Base-by-base conservation (phyloP, 2,329 filamentous ascomycete genomes). In the Samsoniella hepiali region DNA sequence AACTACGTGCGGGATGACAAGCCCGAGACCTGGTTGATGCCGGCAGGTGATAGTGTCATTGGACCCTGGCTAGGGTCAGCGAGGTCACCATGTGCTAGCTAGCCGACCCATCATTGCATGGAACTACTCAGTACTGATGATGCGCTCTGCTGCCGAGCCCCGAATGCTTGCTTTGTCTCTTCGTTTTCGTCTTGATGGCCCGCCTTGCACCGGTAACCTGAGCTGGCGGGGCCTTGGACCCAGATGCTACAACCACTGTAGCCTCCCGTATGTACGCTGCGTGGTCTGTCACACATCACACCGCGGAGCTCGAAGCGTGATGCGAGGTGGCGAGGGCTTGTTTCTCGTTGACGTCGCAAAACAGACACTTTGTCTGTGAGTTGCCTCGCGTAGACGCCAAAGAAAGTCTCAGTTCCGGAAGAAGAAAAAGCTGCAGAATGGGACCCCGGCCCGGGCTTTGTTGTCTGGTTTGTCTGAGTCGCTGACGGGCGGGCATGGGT, bases 1-100 rank as follows among this genome's bases (percentile, higher is more conserved):
- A 50, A 31, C 44, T 29, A 36, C 32, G 47, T 58, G 55, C 55
- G 47, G 31, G 55, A 34, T 27, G 22, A 15, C 29, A 47, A 45
- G 29, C 31, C 40, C 55, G 22, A 13, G 55, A 38, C 42, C 55
- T 47, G n/a, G 55, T 58, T 17, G 56, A 59, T 38, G 45, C 57
- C 45, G 36, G 45, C 34, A 49, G 32, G 57, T 38, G 27, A 50
- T 51, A 59, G 57, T 42, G 57, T 42, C 34, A 31, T 42, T 51
- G 56, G 27, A 50, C 22, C 34, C 34, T 36, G 44, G 9, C 44
- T n/a, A 17, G 34, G 45, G 15, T 29, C 31, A 58, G 55, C 11
- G 32, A 31, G 29, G 29, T 42, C 38, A 22, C 40, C 34, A 59
- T 51, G 27, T 59, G 57, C 47, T 36, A 17, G 57, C 27, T 44